phyloP scores from a whole-genome alignment of 164 flowering plant genomes.

The Dillenia turbinata region DNA sequence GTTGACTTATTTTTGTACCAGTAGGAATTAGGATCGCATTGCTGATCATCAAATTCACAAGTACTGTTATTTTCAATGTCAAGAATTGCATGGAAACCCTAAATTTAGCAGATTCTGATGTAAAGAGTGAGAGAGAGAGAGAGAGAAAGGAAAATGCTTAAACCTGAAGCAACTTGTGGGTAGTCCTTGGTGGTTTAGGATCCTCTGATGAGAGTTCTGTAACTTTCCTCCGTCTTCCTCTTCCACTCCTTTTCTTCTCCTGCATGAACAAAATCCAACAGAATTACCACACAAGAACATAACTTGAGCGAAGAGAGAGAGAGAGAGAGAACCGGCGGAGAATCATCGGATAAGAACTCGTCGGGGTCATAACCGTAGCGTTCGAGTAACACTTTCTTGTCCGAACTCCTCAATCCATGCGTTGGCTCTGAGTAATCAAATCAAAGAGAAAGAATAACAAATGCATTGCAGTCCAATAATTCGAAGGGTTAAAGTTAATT shows the following conservation, averaged over 20 bases:
- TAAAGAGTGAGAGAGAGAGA: too few relatives aligned
- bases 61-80: background rate
- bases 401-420: constrained; percentile 24
- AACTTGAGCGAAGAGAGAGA: background rate
- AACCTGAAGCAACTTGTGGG: constrained; percentile 87
- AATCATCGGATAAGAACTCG: constrained; percentile 37
- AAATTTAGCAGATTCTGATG: background rate
- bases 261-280: constrained; percentile 25
- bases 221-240: constrained; percentile 24
- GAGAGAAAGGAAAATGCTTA: background rate
- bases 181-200: constrained; percentile 47
- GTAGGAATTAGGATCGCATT: background rate
- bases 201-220: constrained; percentile 19
- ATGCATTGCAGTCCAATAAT: background rate
- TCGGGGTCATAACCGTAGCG: constrained; percentile 64
- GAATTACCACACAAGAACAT: background rate
- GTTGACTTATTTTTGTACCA: too few relatives aligned
- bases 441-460: background rate
- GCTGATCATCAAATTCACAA: background rate
- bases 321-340: constrained; percentile 37
- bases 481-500: background rate
- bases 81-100: background rate
- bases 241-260: constrained; percentile 43
- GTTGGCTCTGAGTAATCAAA: constrained; percentile 23
- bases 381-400: constrained; percentile 44